Evolutionary conservation across 2,329 filamentous ascomycete species (phyloP), one percentile per base, ranked within the genome.

Genomic region (Diaporthe sp.): DNA sequence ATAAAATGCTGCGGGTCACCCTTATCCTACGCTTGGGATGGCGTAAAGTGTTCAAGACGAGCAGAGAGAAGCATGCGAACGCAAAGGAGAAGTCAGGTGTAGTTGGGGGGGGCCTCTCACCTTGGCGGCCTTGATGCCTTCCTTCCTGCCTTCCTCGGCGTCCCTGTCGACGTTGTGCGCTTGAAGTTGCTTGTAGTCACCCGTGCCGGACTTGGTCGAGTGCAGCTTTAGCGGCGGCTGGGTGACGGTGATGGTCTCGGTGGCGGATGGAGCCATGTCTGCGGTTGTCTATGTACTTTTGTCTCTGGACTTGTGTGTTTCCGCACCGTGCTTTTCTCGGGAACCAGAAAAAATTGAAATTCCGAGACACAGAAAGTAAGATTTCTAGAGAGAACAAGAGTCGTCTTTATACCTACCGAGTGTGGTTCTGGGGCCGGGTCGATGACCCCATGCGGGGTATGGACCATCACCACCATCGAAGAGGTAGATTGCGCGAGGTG

Each of bases 231-330:
- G 72, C 37, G 79, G 73, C 34, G 76, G 73, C 51, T 76, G 77
- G 39, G 78, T 68, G 61, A 79, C 75, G 37, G 80, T 82, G 74
- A 81, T 67, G 68, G 81, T 82, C 77, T 83, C 80, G 10, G 80
- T 80, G 37, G 82, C 81, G 37, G 82, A 83, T 47, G 83, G 83
- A n/a, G 83, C 82, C 83, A 84, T 84, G 47, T 20, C 78, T n/a
- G 77, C 28, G 5, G 22, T n/a, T 13, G 13, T 25, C 93, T 89
- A 79, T 92, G 92, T 58, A 12, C n/a, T 34, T 63, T 20, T 58
- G 17, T 70, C 31, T 49, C 22, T 60, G 20, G 13, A 28, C 51
- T 15, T 15, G 51, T 55, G 49, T 58, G 6, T 58, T 39, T 55
- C 22, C 44, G 20, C 7, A 37, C 28, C 9, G 42, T 39, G 25